These are phyloP conservation scores for Saprolegnia parasitica DNA, from an alignment of 352 stramenopile genomes.

Conservation along the genomic window DNA sequence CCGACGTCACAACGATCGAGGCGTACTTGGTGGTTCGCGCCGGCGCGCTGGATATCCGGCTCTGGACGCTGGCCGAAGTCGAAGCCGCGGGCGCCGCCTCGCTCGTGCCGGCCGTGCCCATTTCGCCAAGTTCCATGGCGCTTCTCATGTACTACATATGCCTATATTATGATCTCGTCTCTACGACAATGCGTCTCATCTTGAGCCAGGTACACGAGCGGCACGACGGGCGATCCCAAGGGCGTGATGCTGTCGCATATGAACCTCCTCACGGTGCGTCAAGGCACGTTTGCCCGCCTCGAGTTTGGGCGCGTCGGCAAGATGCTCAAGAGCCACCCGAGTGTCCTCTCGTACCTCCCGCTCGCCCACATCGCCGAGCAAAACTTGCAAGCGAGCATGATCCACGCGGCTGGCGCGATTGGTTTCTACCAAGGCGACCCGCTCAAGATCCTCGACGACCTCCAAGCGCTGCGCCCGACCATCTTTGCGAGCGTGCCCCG, in stretches of 20 bases:
- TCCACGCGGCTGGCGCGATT: constrained; percentile 74
- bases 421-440: constrained; percentile 93
- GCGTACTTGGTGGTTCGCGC: background rate
- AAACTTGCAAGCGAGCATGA: constrained; percentile 49
- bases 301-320: background rate
- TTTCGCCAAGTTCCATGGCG: background rate
- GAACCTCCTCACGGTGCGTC: constrained; percentile 34
- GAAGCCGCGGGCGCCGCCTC: background rate
- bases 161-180: background rate
- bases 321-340: constrained; percentile 39
- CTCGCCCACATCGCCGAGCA: constrained; percentile 93
- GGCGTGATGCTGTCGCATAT: constrained; percentile 47
- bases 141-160: background rate
- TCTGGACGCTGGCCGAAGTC: background rate
- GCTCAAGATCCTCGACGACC: constrained; percentile 88
- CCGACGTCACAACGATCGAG: background rate
- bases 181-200: constrained; percentile 22
- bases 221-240: constrained; percentile 48
- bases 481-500: constrained; percentile 91
- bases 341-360: constrained; percentile 92
- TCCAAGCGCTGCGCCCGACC: constrained; percentile 89
- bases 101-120: background rate
- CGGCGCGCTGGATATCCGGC: background rate
- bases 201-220: constrained; percentile 48
- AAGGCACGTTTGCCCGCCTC: background rate